Conservation (phyloP, 441 rosid species). For the Croton laevigatus region DNA sequence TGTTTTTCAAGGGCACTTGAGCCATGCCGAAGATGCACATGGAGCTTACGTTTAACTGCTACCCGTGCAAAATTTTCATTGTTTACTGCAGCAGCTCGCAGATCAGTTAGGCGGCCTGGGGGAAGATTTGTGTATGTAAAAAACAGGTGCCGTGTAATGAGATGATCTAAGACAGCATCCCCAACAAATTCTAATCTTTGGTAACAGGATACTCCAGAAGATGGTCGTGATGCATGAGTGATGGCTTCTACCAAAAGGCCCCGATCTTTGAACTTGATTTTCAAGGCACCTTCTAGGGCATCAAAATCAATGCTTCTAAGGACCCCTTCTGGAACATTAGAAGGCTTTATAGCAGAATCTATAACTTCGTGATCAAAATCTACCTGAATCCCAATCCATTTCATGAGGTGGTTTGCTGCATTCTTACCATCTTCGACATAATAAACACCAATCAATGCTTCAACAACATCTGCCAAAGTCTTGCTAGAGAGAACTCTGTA, state of each 20-base stretch:
- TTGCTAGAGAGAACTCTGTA: slow-evolving; percentile 97
- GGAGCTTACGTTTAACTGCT: slow-evolving; percentile 94
- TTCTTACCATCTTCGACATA: slow-evolving; percentile 90
- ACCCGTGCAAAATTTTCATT: slow-evolving; percentile 99
- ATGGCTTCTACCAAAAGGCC: slow-evolving; percentile 86
- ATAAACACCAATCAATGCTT: slow-evolving; percentile 95
- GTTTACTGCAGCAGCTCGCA: slow-evolving; percentile 99
- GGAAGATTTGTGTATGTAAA: slow-evolving; percentile 91
- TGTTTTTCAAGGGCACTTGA: slow-evolving; percentile 90
- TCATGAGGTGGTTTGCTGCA: slow-evolving; percentile 95
- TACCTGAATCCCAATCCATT: slow-evolving; percentile 89
- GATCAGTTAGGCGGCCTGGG: slow-evolving; percentile 96
- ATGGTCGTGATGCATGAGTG: slow-evolving; percentile 98
- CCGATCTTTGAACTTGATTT: slow-evolving; percentile 53
- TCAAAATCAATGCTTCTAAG: slow-evolving; percentile 85
- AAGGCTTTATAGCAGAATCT: slow-evolving; percentile 38
- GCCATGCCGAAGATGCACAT: slow-evolving; percentile 89
- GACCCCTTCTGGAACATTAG: slow-evolving; percentile 67
- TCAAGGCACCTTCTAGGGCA: slow-evolving; percentile 68
- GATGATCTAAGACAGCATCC: slow-evolving; percentile 98
- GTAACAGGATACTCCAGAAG: slow-evolving; percentile 94
- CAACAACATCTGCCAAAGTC: slow-evolving; percentile 98
- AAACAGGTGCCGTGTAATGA: slow-evolving; percentile 86
- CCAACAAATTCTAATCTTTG: slow-evolving; percentile 98
- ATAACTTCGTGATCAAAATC: slow-evolving; percentile 74